phyloP scores from a whole-genome alignment of 176 grass and related monocot genomes.

The Lolium perenne region DNA sequence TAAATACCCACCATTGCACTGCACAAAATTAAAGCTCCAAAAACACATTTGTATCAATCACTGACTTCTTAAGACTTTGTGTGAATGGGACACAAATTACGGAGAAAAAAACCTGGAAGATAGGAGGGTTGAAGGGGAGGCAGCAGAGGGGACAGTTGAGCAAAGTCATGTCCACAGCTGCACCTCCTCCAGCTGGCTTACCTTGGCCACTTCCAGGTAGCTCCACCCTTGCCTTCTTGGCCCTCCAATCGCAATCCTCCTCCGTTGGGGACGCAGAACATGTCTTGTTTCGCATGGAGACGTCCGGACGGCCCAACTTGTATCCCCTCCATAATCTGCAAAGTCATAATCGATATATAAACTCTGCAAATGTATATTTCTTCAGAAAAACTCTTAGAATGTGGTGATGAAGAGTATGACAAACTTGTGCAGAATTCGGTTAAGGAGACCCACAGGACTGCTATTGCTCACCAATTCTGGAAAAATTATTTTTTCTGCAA shows the following conservation, averaged over 20 bases:
- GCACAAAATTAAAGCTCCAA: background rate
- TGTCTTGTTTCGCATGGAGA: background rate
- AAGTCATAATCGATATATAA: background rate
- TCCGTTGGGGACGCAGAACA: background rate
- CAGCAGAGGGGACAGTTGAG: constrained; percentile 6
- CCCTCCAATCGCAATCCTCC: background rate
- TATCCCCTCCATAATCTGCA: background rate
- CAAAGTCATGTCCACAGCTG: background rate
- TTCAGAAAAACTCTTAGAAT: background rate
- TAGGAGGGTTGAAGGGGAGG: background rate
- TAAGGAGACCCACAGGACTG: background rate
- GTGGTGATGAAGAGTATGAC: background rate
- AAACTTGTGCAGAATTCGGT: background rate
- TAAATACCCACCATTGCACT: constrained; percentile 39
- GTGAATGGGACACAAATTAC: background rate
- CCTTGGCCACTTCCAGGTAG: background rate
- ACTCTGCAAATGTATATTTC: too few relatives aligned
- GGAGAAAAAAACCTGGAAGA: constrained; percentile 15
- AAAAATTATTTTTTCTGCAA: background rate
- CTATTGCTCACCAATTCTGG: background rate
- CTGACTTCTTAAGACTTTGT: background rate
- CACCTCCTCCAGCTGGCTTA: background rate
- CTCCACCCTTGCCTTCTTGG: constrained; percentile 15
- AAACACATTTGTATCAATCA: background rate
- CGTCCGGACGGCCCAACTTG: background rate